Base-by-base conservation (phyloP, 345 rosid species). In the Moricandia moricandioides region DNA sequence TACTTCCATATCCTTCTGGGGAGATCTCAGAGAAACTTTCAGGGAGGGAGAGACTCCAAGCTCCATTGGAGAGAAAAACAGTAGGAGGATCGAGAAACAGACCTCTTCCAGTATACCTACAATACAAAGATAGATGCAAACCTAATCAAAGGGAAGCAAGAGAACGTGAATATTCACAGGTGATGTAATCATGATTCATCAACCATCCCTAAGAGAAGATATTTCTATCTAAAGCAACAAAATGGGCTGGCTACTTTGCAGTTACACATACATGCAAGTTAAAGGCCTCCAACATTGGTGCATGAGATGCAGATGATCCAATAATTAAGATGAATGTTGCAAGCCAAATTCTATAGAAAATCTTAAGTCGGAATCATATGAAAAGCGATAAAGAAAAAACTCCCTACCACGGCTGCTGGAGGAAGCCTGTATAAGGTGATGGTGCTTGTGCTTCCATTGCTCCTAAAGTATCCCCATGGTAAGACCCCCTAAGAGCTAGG, bases 381-480 rank as follows among this genome's bases (percentile, higher is more conserved):
- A 17, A 37, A 10, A 78, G 0, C 24, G 7, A 7, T 45, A 68
- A 68, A 52, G 8, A 30, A 97, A 0, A 78, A 58, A 51, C 3
- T 18, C 55, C 14, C 39, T 85, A 89, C 98, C 98, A 95, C 55
- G 98, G 99, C 80, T 95, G 99, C 84, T 90, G 97, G 51, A 90
- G 86, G 67, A 92, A 92, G 82, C 93, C 87, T 6, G 97, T 95
- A 81, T 85, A 95, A 69, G 91, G 71, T 31, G 98, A 88, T 47
- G 97, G 97, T 21, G 97, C 94, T 85, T 90, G 99, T 59, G 97
- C 99, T 86, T 92, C 97, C 99, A 95, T 95, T 34, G 97, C 97
- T 83, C 97, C 97, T 82, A 92, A 86, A 64, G 99, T 95, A 79
- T 92, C 99, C 67, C 97, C 99, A 78, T 95, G 99, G 81, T 90